Percentiles rank a stretch among this genome's conserved stretches.
Conservation (phyloP, 1,139 yeast species). For the Suzukiozyma palmioleophila region DNA sequence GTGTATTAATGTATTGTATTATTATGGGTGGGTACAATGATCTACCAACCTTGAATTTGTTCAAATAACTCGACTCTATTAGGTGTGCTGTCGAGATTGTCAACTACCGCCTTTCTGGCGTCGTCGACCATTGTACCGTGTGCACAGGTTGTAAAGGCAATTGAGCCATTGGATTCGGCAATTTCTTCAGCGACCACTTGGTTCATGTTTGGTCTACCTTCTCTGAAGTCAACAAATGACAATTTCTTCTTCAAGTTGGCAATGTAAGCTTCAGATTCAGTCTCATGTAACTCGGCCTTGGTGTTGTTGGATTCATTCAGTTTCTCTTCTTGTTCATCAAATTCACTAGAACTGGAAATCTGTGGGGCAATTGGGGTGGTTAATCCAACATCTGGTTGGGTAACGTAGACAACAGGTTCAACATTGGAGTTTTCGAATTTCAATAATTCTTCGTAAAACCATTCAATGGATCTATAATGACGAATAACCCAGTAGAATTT, state of each 20-base stretch:
- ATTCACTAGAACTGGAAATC: conserved; percentile 5
- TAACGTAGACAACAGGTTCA: conserved; percentile 33
- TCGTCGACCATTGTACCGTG: conserved; percentile 39
- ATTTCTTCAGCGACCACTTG: conserved; percentile 32
- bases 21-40: background rate
- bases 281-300: conserved; percentile 7
- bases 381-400: conserved; percentile 22
- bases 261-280: conserved; percentile 15
- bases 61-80: conserved; percentile 40
- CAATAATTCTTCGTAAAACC: conserved; percentile 45
- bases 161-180: conserved; percentile 22
- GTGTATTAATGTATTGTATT: too few species aligned
- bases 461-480: conserved; percentile 41
- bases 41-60: conserved; percentile 37
- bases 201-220: conserved; percentile 40
- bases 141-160: conserved; percentile 39
- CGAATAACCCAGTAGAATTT: conserved; percentile 36
- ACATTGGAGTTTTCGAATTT: conserved; percentile 19
- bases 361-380: conserved; percentile 8
- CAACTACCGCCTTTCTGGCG: conserved; percentile 28
- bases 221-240: conserved; percentile 25
- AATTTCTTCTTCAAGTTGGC: conserved; percentile 16
- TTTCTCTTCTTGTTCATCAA: conserved; percentile 12
- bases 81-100: conserved; percentile 22
- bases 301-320: conserved; percentile 8